A percentile compares a stretch with the other conserved stretches of the same genome.
Evolutionary conservation across 2,329 filamentous ascomycete genomes (phyloP).

Genomic region (Monosporascus sp.): DNA sequence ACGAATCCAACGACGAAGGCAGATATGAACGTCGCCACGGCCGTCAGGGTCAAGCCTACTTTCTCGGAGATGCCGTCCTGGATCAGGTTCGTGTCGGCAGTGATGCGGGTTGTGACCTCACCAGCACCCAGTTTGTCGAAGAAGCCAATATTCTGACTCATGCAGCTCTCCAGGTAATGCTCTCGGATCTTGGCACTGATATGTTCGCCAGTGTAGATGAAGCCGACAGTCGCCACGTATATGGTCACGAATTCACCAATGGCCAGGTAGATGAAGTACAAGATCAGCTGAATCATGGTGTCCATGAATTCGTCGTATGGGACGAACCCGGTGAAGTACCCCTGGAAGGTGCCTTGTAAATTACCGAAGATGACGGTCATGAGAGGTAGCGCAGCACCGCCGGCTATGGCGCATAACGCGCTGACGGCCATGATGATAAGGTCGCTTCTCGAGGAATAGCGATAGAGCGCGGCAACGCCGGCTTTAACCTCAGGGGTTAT

Average conservation of each 20-base stretch:
- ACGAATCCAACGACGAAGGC: conserved; percentile 88
- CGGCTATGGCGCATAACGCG: conserved; percentile 60
- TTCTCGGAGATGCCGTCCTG: conserved; percentile 94
- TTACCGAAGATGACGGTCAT: conserved; percentile 81
- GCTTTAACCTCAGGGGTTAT: conserved; percentile 59
- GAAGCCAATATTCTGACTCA: conserved; percentile 85
- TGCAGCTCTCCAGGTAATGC: conserved; percentile 76
- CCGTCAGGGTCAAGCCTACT: conserved; percentile 70
- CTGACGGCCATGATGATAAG: conserved; percentile 58
- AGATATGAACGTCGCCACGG: conserved; percentile 76
- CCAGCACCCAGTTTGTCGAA: conserved; percentile 91
- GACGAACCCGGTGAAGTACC: conserved; percentile 49
- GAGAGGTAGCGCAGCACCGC: conserved; percentile 69
- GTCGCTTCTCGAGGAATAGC: conserved; percentile 65
- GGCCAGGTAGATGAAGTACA: conserved; percentile 83
- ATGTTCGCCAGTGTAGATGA: conserved; percentile 82
- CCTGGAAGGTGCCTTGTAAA: conserved; percentile 66
- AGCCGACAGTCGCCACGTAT: conserved; percentile 79
- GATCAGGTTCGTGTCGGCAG: conserved; percentile 86
- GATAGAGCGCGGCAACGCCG: conserved; percentile 60
- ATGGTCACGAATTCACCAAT: conserved; percentile 73
- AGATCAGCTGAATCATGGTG: conserved; percentile 57
- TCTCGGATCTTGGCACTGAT: conserved; percentile 74
- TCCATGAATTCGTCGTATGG: conserved; percentile 51
- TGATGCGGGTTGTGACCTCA: conserved; percentile 91